Conservation (phyloP, 2,329 filamentous ascomycete species). For the Pseudopithomyces maydicus region DNA sequence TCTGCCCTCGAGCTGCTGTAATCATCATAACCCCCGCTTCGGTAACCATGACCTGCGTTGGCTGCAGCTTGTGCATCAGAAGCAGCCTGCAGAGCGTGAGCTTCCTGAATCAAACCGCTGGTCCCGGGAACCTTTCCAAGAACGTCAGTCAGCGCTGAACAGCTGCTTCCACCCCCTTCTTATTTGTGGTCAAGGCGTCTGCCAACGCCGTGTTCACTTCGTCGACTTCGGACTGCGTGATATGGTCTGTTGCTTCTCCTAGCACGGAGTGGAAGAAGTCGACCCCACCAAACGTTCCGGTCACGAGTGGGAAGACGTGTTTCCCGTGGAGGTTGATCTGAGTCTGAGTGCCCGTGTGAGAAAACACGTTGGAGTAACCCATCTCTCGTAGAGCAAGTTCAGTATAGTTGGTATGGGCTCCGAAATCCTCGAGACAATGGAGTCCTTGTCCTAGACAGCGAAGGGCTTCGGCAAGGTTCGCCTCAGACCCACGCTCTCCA, state of each 20-base stretch:
- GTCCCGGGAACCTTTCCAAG: slow-evolving; percentile 74
- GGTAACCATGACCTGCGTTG: slow-evolving; percentile 49
- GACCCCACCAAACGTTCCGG: slow-evolving; percentile 60
- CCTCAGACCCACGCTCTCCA: slow-evolving; percentile 47
- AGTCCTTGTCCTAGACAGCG: slow-evolving; percentile 58
- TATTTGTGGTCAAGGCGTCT: slow-evolving; percentile 43
- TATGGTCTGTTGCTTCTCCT: slow-evolving; percentile 56
- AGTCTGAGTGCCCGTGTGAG: slow-evolving; percentile 55
- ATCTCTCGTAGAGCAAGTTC: slow-evolving; percentile 59
- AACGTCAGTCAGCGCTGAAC: slow-evolving; percentile 66
- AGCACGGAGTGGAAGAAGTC: slow-evolving; percentile 58
- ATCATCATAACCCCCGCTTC: slow-evolving; percentile 47
- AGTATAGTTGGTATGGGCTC: slow-evolving; percentile 61
- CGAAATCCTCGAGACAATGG: slow-evolving; percentile 60
- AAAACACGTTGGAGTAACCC: slow-evolving; percentile 57
- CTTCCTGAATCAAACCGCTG: slow-evolving; percentile 53
- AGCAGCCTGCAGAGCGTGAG: slow-evolving; percentile 50
- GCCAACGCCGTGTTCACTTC: slow-evolving; percentile 52
- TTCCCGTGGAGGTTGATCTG: slow-evolving; percentile 54
- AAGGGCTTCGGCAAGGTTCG: slow-evolving; percentile 55
- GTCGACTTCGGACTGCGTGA: slow-evolving; percentile 55
- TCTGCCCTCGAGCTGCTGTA: slow-evolving; percentile 41
- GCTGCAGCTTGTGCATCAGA: slow-evolving; percentile 54
- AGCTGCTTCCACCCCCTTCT: slow-evolving; percentile 37
- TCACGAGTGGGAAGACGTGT: slow-evolving; percentile 57